Percentiles rank a stretch among this genome's conserved stretches.
Conservation (phyloP, 495 filamentous ascomycete genomes). For the Chlorociboria aeruginascens region DNA sequence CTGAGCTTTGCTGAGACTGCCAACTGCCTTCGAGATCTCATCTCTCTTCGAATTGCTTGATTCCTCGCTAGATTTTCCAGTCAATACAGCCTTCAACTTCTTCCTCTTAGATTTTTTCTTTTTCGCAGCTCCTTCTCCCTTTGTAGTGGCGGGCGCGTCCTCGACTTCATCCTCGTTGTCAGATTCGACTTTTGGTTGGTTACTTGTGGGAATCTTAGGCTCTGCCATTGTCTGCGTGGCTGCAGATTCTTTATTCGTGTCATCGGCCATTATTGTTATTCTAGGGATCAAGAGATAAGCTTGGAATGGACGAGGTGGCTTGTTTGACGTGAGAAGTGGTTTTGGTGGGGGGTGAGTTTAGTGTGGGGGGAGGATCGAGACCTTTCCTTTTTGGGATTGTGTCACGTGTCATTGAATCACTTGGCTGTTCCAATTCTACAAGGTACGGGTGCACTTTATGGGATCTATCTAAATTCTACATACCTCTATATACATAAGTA, state of each 20-base stretch:
- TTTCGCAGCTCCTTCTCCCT: conserved; percentile 20
- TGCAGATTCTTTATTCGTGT: conserved; percentile 31
- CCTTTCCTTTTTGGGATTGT: no score
- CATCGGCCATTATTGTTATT: conserved; percentile 27
- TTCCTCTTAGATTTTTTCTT: conserved; percentile 44
- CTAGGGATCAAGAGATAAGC: background rate
- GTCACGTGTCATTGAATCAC: no score
- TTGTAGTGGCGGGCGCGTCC: conserved; percentile 8
- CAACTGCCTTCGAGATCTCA: conserved; percentile 30
- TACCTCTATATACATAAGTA: no score
- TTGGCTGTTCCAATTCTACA: no score
- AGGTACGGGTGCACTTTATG: no score
- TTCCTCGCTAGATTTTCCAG: conserved; percentile 7
- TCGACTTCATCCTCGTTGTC: conserved; percentile 29
- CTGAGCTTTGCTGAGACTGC: conserved; percentile 34
- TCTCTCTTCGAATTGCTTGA: conserved; percentile 16
- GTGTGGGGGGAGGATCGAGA: no score
- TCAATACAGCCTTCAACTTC: conserved; percentile 29
- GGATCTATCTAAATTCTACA: no score
- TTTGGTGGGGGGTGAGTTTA: background rate
- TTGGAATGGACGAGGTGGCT: background rate
- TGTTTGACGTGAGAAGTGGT: background rate
- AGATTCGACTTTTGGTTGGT: conserved; percentile 21
- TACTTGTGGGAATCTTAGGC: no score
- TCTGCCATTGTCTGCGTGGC: conserved; percentile 13